Conservation (phyloP, 176 grass and related monocot species). For the Eremochloa ophiuroides region DNA sequence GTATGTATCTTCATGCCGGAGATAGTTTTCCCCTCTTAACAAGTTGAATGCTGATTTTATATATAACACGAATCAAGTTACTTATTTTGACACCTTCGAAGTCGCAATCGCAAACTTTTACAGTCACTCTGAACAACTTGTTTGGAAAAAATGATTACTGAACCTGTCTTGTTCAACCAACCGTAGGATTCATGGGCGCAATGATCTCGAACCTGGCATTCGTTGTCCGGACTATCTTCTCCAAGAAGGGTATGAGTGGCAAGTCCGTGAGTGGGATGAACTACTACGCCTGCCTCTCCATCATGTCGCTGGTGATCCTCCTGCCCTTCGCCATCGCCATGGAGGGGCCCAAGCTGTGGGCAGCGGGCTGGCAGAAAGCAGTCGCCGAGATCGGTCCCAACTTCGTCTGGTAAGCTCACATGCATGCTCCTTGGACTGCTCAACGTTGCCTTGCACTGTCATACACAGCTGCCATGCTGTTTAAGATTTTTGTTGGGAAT, state of each 20-base stretch:
- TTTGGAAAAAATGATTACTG: constrained; percentile 1
- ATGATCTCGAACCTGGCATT: constrained; percentile 98
- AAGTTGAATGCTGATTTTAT: neutral
- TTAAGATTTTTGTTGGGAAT: neutral
- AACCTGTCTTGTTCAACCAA: neutral
- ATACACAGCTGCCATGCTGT: neutral
- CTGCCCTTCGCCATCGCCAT: constrained; percentile 80
- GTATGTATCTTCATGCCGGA: neutral
- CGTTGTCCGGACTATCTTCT: constrained; percentile 90
- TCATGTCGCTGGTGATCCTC: constrained; percentile 84
- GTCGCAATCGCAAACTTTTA: neutral
- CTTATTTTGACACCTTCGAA: neutral
- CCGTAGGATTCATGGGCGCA: constrained; percentile 91
- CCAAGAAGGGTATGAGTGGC: constrained; percentile 97
- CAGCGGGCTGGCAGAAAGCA: constrained; percentile 80
- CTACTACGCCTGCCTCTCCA: constrained; percentile 97
- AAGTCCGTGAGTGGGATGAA: constrained; percentile 94
- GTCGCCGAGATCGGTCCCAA: constrained; percentile 79
- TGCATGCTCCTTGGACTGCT: constrained; percentile 21
- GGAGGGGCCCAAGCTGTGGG: constrained; percentile 93
- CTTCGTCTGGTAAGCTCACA: constrained; percentile 74
- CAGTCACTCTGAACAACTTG: neutral
- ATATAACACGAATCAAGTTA: neutral
- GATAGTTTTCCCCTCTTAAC: constrained; percentile 4
- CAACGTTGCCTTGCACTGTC: neutral